Evolutionary conservation across 768 basidiomycete genomes (phyloP).

Genomic region (Termitomyces sp.): DNA sequence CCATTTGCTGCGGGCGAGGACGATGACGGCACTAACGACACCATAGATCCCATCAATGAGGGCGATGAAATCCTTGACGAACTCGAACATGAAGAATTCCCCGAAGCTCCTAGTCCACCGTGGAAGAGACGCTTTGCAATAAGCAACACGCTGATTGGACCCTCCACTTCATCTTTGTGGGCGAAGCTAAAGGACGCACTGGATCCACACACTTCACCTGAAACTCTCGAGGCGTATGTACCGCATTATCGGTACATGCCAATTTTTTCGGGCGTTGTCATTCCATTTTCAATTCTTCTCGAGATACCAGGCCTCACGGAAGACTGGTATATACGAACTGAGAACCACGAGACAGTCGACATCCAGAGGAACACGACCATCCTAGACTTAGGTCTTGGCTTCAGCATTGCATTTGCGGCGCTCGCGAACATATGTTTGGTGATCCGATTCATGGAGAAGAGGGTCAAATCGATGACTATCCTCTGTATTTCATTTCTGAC

Average conservation of each 20-base stretch:
- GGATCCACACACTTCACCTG: constrained; percentile 21
- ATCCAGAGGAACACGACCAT: constrained; percentile 50
- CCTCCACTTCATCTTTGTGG: constrained; percentile 13
- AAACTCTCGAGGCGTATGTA: constrained; percentile 30
- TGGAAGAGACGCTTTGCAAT: constrained; percentile 7
- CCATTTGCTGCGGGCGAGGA: neutral
- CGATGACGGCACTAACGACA: constrained; percentile 4
- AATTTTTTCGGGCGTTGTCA: constrained; percentile 62
- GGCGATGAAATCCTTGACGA: constrained; percentile 15
- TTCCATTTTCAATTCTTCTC: constrained; percentile 78
- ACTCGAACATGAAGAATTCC: constrained; percentile 15
- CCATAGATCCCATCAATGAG: constrained; percentile 2
- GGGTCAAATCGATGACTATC: constrained; percentile 60
- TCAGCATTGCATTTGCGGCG: constrained; percentile 68
- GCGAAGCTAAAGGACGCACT: constrained; percentile 16
- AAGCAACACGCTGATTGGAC: neutral
- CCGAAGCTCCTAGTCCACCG: neutral
- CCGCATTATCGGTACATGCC: constrained; percentile 64
- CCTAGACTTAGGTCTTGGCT: constrained; percentile 55
- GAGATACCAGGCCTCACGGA: constrained; percentile 80
- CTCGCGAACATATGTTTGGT: constrained; percentile 69
- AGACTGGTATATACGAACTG: constrained; percentile 67
- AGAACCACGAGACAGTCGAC: constrained; percentile 42
- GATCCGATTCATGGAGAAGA: constrained; percentile 67
- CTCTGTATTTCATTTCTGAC: constrained; percentile 62